phyloP scores from a whole-genome alignment of 1,284 basidiomycete species.

The Rhodotorula glutinis region DNA sequence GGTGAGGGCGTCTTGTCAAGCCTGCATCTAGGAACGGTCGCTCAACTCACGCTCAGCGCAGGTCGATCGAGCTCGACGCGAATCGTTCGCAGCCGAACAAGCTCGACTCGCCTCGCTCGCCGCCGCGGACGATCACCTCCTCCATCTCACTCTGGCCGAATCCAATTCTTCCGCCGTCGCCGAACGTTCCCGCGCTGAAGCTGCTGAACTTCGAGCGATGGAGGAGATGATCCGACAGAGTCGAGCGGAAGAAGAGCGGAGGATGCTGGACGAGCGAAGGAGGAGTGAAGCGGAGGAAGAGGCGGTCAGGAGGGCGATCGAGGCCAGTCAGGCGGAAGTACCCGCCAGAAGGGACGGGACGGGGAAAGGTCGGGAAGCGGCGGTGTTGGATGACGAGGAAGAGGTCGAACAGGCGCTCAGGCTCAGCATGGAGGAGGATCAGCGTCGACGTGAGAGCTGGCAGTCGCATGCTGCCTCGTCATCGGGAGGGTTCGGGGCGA shows the following conservation, averaged over 20 bases:
- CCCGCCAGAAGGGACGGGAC: not conserved
- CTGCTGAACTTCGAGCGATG: conserved; percentile 21
- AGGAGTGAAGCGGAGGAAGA: conserved; percentile 8
- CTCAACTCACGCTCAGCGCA: not conserved
- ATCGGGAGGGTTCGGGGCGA: not conserved
- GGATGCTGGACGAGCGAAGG: not conserved
- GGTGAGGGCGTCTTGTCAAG: no score
- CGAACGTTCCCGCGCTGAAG: not conserved
- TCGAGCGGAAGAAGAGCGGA: conserved; percentile 8
- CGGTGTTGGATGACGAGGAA: not conserved
- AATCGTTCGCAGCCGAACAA: not conserved
- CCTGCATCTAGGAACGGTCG: no score
- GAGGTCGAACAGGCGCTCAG: conserved; percentile 11
- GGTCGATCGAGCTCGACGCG: conserved; percentile 1
- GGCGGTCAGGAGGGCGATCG: conserved; percentile 6
- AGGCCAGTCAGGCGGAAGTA: not conserved
- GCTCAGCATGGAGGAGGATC: conserved; percentile 17
- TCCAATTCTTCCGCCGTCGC: conserved; percentile 9
- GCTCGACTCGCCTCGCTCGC: not conserved
- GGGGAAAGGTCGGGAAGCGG: not conserved
- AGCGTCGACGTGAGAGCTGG: not conserved
- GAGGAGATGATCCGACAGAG: conserved; percentile 11
- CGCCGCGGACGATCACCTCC: conserved; percentile 15
- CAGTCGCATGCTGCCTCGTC: not conserved
- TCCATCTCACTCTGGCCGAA: conserved; percentile 9